phyloP scores from a whole-genome alignment of 495 filamentous ascomycete species.

The Usnea hakonensis region DNA sequence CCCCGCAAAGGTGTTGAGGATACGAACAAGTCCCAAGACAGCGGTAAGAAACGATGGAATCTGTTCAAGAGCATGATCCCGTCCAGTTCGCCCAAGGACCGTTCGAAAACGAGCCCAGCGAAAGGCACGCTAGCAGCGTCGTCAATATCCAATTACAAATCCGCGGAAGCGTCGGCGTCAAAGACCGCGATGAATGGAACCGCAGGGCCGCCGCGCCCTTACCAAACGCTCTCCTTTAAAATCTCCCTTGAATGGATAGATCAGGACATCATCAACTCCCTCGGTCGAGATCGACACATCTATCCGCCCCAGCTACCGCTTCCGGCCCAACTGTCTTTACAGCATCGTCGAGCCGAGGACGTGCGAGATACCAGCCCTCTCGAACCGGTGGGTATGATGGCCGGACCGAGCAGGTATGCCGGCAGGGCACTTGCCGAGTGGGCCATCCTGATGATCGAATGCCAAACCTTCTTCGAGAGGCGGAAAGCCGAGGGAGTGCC shows the following conservation, averaged over 20 bases:
- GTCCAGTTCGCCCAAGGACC: slow-evolving; percentile 26
- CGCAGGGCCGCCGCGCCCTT: slow-evolving; percentile 26
- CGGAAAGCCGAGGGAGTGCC: slow-evolving; percentile 80
- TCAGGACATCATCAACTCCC: slow-evolving; percentile 41
- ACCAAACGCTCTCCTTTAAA: slow-evolving; percentile 63
- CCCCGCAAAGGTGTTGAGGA: slow-evolving; percentile 11
- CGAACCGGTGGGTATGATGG: slow-evolving; percentile 27
- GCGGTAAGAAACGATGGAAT: slow-evolving; percentile 58
- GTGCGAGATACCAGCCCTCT: slow-evolving; percentile 5
- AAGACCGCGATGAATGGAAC: slow-evolving; percentile 1
- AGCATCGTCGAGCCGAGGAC: neutral
- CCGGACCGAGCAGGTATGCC: slow-evolving; percentile 57
- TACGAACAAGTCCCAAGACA: slow-evolving; percentile 1
- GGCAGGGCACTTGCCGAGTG: slow-evolving; percentile 91
- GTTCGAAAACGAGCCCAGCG: slow-evolving; percentile 4
- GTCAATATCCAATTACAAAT: neutral
- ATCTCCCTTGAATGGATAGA: slow-evolving; percentile 74
- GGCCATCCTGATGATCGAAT: slow-evolving; percentile 74
- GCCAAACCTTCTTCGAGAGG: slow-evolving; percentile 85
- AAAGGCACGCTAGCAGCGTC: neutral
- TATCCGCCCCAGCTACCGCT: slow-evolving; percentile 69
- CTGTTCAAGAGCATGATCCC: slow-evolving; percentile 60
- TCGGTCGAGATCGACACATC: slow-evolving; percentile 52
- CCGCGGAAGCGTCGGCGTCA: slow-evolving; percentile 1
- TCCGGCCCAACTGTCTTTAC: slow-evolving; percentile 52